Percentiles rank a stretch among this genome's conserved stretches.
Evolutionary conservation across 257 asterid species (phyloP).

Genomic region (Schizonepeta tenuifolia): DNA sequence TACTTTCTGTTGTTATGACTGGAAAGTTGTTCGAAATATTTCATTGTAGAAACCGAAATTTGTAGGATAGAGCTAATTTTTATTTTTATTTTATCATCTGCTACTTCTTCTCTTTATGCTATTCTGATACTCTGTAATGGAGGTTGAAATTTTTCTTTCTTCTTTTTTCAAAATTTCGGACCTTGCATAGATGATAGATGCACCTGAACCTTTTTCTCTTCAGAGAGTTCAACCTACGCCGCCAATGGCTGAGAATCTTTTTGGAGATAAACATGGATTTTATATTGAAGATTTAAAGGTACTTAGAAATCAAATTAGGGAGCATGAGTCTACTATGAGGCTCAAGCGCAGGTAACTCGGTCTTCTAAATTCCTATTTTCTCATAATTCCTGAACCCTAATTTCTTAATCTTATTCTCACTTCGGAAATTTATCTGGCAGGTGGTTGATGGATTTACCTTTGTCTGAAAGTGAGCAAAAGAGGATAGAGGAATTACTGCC

Average conservation of each 20-base stretch:
- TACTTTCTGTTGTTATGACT: no score
- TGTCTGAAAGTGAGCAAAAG: constrained; percentile 47
- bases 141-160: no score
- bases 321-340: constrained; percentile 54
- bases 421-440: constrained; percentile 36
- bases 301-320: constrained; percentile 45
- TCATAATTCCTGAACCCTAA: background rate
- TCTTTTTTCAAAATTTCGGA: no score
- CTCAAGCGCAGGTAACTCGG: constrained; percentile 65
- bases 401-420: background rate
- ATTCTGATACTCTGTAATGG: no score
- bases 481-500: constrained; percentile 48
- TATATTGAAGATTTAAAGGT: constrained; percentile 39
- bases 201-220: no score
- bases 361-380: background rate
- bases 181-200: no score
- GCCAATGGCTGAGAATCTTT: constrained; percentile 37
- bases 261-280: constrained; percentile 24
- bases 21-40: no score
- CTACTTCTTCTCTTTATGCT: no score
- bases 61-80: no score
- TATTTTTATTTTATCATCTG: no score
- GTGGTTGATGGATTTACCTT: constrained; percentile 77
- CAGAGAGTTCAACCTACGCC: no score
- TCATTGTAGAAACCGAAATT: no score